Evolutionary conservation across 2,329 filamentous ascomycete genomes (phyloP).

Genomic region (Sporothrix variecibatus): DNA sequence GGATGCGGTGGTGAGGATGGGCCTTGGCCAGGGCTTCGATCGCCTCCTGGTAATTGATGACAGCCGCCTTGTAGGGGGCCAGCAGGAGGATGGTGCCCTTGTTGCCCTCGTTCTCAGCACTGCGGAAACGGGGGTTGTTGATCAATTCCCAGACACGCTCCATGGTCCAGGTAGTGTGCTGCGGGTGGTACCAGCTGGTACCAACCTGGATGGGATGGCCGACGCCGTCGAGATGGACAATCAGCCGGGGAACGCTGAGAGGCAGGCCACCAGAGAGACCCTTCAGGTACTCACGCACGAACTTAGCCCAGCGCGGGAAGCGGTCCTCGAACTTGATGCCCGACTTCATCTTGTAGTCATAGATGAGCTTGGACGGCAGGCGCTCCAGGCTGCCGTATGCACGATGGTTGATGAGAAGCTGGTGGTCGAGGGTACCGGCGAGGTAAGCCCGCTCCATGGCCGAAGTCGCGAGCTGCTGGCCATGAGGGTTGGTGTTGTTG

Average conservation of each 20-base stretch:
- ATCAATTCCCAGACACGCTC: constrained; percentile 39
- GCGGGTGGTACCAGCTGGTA: constrained; percentile 46
- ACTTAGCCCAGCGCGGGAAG: constrained; percentile 27
- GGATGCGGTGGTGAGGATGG: constrained; percentile 32
- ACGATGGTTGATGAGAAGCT: constrained; percentile 38
- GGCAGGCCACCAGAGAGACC: constrained; percentile 28
- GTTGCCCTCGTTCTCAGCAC: constrained; percentile 32
- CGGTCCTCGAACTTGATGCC: constrained; percentile 29
- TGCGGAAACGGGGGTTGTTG: constrained; percentile 38
- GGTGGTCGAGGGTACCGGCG: constrained; percentile 31
- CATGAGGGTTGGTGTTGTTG: constrained; percentile 27
- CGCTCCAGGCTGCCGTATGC: constrained; percentile 39
- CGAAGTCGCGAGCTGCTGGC: constrained; percentile 33
- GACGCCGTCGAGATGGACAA: constrained; percentile 36
- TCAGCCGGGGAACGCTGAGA: constrained; percentile 40
- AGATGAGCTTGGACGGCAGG: constrained; percentile 47
- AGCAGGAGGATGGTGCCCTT: constrained; percentile 47
- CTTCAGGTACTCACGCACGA: constrained; percentile 32
- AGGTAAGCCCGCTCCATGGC: constrained; percentile 36
- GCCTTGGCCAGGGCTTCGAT: constrained; percentile 34
- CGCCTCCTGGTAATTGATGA: constrained; percentile 39
- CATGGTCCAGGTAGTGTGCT: constrained; percentile 44
- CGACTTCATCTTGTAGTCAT: constrained; percentile 43
- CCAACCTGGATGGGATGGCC: constrained; percentile 32
- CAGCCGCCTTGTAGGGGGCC: constrained; percentile 46